phyloP scores from a whole-genome alignment of 1,139 yeast species.

The Scheffersomyces insectosa region DNA sequence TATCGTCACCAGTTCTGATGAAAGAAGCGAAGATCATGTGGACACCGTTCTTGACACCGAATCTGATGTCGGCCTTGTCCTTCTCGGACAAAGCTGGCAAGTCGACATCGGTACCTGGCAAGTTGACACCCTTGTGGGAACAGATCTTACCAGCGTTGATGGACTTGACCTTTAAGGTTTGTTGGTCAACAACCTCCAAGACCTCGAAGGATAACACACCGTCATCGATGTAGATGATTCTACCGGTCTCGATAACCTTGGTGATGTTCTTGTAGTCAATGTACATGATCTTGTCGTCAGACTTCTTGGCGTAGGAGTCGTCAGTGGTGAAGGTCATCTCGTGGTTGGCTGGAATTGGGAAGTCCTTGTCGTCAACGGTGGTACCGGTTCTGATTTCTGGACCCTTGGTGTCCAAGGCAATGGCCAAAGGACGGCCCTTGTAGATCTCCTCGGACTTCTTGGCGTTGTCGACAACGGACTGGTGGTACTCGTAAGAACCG shows the following conservation, averaged over 20 bases:
- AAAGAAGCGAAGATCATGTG: constrained; percentile 99
- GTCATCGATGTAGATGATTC: constrained; percentile 91
- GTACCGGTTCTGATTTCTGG: constrained; percentile 99
- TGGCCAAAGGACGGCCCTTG: constrained; percentile 95
- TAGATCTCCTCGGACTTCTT: constrained; percentile 88
- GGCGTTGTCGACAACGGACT: constrained; percentile 92
- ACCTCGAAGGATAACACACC: constrained; percentile 98
- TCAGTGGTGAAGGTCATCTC: constrained; percentile 94
- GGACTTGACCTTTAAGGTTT: constrained; percentile 82
- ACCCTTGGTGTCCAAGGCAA: constrained; percentile 99
- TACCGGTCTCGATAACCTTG: constrained; percentile 85
- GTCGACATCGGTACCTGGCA: constrained; percentile 98
- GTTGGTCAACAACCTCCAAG: constrained; percentile 70
- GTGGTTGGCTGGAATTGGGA: constrained; percentile 80
- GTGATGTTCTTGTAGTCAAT: constrained; percentile 95
- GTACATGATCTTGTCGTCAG: constrained; percentile 81
- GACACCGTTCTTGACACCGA: constrained; percentile 96
- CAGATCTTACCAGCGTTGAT: constrained; percentile 93
- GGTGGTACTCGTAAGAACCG: constrained; percentile 97
- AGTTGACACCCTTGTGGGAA: constrained; percentile 98
- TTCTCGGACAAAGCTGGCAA: constrained; percentile 97
- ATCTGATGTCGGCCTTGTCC: constrained; percentile 86
- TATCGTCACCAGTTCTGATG: constrained; percentile 92
- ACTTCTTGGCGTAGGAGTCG: constrained; percentile 67
- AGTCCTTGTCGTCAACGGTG: constrained; percentile 76